These are phyloP conservation scores for Kazachstania martiniae DNA, from an alignment of 805 yeast genomes.

Conservation along the genomic window DNA sequence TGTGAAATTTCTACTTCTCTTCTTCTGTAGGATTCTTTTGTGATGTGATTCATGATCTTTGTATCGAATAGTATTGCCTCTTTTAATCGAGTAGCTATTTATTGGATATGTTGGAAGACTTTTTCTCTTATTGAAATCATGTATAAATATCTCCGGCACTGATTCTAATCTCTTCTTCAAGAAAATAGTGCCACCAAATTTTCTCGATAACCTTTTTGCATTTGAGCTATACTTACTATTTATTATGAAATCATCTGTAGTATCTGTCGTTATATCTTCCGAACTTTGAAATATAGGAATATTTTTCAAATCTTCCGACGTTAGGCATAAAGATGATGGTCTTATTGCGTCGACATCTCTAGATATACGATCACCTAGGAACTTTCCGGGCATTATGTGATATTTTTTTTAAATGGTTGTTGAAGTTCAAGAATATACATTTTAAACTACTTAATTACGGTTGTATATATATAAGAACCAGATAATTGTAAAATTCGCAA, in stretches of 20 bases:
- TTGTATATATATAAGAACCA: no score
- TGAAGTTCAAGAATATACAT: neutral
- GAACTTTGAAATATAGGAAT: conserved; percentile 15
- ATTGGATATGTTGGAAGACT: no score
- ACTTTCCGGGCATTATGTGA: conserved; percentile 21
- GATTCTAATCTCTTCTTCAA: conserved; percentile 22
- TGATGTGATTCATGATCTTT: no score
- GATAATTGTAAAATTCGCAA: no score
- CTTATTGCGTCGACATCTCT: conserved; percentile 20
- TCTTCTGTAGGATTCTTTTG: conserved; percentile 1
- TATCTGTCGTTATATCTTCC: conserved; percentile 1
- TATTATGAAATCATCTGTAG: conserved; percentile 1
- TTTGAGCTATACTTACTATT: neutral
- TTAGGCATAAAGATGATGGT: conserved; percentile 23
- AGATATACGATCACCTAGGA: conserved; percentile 22
- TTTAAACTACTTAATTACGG: no score
- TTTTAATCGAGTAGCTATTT: no score
- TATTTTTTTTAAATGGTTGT: neutral
- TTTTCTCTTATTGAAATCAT: conserved; percentile 13
- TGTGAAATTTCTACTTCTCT: no score
- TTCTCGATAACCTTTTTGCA: conserved; percentile 11
- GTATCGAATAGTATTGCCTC: no score
- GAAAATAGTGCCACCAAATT: conserved; percentile 21
- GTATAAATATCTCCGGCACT: conserved; percentile 24
- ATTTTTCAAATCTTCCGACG: conserved; percentile 18